Evolutionary conservation across 768 basidiomycete genomes (phyloP), one percentile per base, ranked within the genome.

Genomic region (Russula virescens): DNA sequence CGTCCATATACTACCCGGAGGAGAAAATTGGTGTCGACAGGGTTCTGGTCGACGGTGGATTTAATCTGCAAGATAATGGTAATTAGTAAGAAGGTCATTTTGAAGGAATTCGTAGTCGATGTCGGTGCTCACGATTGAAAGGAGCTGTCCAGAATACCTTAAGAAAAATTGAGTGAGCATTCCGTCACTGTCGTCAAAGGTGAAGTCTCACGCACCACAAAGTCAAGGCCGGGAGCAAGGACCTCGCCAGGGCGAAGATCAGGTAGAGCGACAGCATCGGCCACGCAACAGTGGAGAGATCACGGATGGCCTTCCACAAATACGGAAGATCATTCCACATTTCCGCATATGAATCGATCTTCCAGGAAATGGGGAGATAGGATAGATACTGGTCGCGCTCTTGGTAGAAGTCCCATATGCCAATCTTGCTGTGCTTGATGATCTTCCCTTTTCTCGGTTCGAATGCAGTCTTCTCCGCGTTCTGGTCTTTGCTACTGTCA

Each of bases 401-500:
- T 69, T 87, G 82, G 71, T 90, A 91, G 46, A 89, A 73, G 69
- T 90, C 87, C 89, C 89, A 91, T 38, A 89, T 82, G 51, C 89
- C 89, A 42, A 89, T 58, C 26, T 76, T 78, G 8, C 80, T 82
- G 67, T 88, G 86, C 62, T 83, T 82, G 65, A 90, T 8, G 18
- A 35, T 31, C 21, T 56, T 56, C 19, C 45, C 28, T 4, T 60
- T 10, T n/a, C 11, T 31, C 7, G 59, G 59, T n/a, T 52, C 48
- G 9, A 53, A 45, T 11, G 31, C 59, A 16, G 9, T 14, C 18
- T 31, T 49, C 16, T 14, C n/a, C 23, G 18, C 28, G 8, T 38
- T 54, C 59, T 47, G 9, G n/a, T n/a, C 21, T 18, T 38, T 5
- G 11, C 10, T 13, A 10, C 10, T 38, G 38, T 42, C 43, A n/a